Evolutionary conservation across 805 yeast genomes (phyloP), one percentile per base, ranked within the genome.

Genomic region (Grigorovia transvaalensis): DNA sequence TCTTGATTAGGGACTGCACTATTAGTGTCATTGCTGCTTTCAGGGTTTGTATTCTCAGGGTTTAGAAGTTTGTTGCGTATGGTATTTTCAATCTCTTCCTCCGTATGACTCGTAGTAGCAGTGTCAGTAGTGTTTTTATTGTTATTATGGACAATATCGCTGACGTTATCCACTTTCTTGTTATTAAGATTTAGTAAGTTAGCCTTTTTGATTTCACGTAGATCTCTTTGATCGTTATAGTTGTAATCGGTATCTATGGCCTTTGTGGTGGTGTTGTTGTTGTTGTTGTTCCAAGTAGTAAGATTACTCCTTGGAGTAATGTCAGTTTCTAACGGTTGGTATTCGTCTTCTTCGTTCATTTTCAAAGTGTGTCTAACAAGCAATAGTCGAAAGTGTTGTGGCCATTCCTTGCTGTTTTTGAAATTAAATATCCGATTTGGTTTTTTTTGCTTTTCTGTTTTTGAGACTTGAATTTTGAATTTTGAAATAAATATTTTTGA

Each of bases 241-340:
- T 33, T 33, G 15, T 33, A 33, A 3, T 33, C 38, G 2, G 8
- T 11, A 8, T 33, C 15, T 11, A 33, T 33, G 15, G 38, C 2
- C 15, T 33, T 33, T 5, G 15, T 33, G n/a, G n/a, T n/a, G n/a
- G n/a, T n/a, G n/a, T n/a, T n/a, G 15, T 33, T 33, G 15, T 33
- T 33, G 15, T 33, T 33, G 15, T 33, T 33, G 8, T 33, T 33
- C 38, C 38, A 33, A 33, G 11, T 8, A 13, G 11, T 33, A 3
- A 33, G 15, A 8, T 15, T 46, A 13, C 13, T 46, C 20, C 23
- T 30, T 12, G 49, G 53, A 1, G 47, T 42, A 33, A 56, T 41
- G 23, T 54, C 58, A 11, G 61, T 23, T 17, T 57, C 61, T 47
- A 58, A 53, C 13, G 61, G 59, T 17, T 54, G 57, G 20, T 53